Evolutionary conservation across 495 filamentous ascomycete species (phyloP).

Genomic region (Talaromyces nanjingensis): DNA sequence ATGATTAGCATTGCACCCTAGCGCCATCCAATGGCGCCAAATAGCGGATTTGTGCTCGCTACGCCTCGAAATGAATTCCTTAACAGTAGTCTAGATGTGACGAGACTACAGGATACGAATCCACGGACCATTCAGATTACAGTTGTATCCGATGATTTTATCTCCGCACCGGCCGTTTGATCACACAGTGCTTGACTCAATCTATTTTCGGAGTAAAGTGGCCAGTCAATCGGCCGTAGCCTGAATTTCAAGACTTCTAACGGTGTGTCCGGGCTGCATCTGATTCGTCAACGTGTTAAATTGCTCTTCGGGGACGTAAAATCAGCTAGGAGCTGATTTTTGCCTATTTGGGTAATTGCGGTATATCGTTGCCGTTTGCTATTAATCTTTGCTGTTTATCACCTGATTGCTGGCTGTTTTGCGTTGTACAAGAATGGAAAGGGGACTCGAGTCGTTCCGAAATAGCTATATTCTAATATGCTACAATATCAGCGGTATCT

Average conservation of each 20-base stretch:
- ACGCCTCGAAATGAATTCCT: not conserved
- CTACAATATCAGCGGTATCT: not conserved
- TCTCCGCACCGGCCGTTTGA: not conserved
- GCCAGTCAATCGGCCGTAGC: not conserved
- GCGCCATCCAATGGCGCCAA: not conserved
- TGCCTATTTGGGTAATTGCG: not conserved
- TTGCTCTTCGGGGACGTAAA: not conserved
- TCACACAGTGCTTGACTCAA: not conserved
- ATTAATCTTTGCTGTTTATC: not conserved
- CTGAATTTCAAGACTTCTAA: not conserved
- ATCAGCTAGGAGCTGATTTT: not conserved
- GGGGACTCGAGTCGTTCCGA: not conserved
- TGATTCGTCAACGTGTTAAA: not conserved
- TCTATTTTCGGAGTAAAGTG: not conserved
- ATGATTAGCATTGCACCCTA: not conserved
- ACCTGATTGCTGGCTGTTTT: not conserved
- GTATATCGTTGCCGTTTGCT: not conserved
- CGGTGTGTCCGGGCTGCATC: not conserved
- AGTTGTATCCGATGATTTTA: not conserved
- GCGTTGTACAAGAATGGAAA: not conserved
- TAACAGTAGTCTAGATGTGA: not conserved
- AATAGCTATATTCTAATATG: not conserved
- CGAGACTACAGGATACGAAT: not conserved
- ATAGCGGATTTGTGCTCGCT: not conserved
- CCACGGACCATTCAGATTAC: not conserved